phyloP scores from a whole-genome alignment of 192 early-diverging fungal genomes.

The Podila minutissima region DNA sequence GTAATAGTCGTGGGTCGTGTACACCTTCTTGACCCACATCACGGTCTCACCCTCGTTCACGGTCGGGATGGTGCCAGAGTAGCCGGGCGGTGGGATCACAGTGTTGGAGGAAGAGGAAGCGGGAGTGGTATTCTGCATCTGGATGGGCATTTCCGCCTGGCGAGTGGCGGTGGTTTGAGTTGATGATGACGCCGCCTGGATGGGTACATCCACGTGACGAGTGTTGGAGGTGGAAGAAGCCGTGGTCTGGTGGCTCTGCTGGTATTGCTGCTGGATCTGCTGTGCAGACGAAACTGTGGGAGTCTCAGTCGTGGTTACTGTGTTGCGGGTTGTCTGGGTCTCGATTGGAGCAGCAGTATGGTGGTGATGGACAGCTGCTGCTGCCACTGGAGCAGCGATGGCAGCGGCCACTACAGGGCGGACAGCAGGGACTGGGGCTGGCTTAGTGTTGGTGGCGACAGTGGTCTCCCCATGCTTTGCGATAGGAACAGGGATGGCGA shows the following conservation, averaged over 20 bases:
- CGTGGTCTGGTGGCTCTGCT: not conserved
- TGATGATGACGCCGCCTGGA: no score
- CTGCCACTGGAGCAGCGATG: not conserved
- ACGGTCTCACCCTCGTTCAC: conserved; percentile 2
- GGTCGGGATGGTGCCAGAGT: not conserved
- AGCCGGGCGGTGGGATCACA: not conserved
- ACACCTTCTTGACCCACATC: conserved; percentile 18
- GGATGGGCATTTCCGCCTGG: no score
- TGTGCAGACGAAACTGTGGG: not conserved
- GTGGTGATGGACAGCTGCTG: not conserved
- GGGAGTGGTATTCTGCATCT: not conserved
- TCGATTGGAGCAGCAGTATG: not conserved
- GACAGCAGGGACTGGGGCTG: not conserved
- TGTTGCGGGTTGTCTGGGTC: not conserved
- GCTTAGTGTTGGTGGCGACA: not conserved
- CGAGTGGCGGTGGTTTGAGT: no score
- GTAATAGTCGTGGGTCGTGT: conserved; percentile 21
- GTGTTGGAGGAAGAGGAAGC: conserved; percentile 4
- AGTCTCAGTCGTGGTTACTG: not conserved
- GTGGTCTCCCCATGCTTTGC: not conserved
- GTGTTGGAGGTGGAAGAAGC: not conserved
- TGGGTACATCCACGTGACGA: not conserved
- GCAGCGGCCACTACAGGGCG: not conserved
- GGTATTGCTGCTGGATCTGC: not conserved
- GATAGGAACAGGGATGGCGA: not conserved